phyloP scores from a whole-genome alignment of 768 basidiomycete genomes.

The Multifurca ochricompacta region DNA sequence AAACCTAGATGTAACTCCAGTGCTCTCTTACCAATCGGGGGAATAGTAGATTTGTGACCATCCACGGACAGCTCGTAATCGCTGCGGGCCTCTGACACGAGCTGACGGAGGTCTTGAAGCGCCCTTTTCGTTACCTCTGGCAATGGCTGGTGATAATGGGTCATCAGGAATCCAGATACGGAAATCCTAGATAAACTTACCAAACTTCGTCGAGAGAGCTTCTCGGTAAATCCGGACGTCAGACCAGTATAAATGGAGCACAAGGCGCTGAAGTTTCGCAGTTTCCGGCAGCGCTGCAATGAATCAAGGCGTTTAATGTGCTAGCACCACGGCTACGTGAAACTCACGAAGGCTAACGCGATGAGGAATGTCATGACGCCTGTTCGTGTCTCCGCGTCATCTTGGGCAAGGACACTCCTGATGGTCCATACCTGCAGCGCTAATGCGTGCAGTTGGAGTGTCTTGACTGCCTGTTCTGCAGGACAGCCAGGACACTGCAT shows the following conservation, averaged over 20 bases:
- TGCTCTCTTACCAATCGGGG: not conserved
- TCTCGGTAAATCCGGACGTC: slow-evolving; percentile 33
- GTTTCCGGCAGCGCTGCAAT: slow-evolving; percentile 35
- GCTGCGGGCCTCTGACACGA: not conserved
- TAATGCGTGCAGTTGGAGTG: not conserved
- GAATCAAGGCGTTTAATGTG: not conserved
- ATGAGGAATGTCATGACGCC: slow-evolving; percentile 23
- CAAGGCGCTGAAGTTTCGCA: slow-evolving; percentile 41
- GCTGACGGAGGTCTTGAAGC: not conserved
- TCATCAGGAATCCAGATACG: not conserved
- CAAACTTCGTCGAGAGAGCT: slow-evolving; percentile 27
- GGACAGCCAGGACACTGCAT: not conserved
- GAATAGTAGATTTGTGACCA: not conserved
- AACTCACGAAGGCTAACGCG: not conserved
- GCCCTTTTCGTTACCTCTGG: not conserved
- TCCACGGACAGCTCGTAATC: not conserved
- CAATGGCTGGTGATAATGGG: not conserved
- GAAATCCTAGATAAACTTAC: slow-evolving; percentile 23
- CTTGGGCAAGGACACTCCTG: slow-evolving; percentile 23
- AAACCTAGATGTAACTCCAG: not conserved
- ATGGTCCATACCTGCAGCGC: not conserved
- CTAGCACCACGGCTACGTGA: not conserved
- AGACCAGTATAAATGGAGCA: slow-evolving; percentile 37
- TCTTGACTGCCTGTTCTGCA: not conserved
- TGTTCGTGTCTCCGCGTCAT: slow-evolving; percentile 39